Base-by-base conservation (phyloP, 495 filamentous ascomycete species). In the Astrothelium macrocarpum region DNA sequence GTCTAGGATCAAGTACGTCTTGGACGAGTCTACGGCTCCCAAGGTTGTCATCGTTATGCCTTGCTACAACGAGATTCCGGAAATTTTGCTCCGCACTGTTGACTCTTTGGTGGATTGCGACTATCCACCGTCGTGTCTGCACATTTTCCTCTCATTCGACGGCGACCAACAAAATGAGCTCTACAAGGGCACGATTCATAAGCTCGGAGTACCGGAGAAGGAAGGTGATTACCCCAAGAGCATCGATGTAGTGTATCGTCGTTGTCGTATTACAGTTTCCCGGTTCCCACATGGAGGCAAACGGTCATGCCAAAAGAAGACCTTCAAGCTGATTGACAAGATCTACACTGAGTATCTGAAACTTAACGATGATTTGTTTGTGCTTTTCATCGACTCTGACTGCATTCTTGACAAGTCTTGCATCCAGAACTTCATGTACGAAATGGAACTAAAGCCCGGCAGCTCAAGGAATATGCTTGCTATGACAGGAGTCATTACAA, bases 11-110 rank as follows among this genome's bases (percentile, higher is more conserved):
- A 92, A 96, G 71, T 80, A 88, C 58, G 85, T 90, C 0, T 77
- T 97, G 59, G 90, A 97, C 71, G 90, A 96, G 68, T 76, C 80
- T 0, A 88, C 87, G 9, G 93, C 94, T 1, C 94, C 94, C 0
- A 98, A 97, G 74, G 90, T 95, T 7, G 92, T 97, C 46, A 90
- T 97, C 62, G 88, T 97, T 49, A 97, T 98, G 91, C 94, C 94
- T 2, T 94, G 91, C 68, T 97, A 96, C 77, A 95, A 95, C 72
- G 94, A 98, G 74, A 85, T 89, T 9, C 89, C 92, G 1, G 87
- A 87, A 0, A 79, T 95, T n/a, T 76, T 97, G 65, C 79, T 97
- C 59, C 88, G 90, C 32, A 95, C 94, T 2, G 82, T 97, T 59
- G 86, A 96, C 73, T 97, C 93, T 0, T 87, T 97, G 14, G 92